Evolutionary conservation across 176 grass and related monocot genomes (phyloP).

Genomic region (Olyra latifolia): DNA sequence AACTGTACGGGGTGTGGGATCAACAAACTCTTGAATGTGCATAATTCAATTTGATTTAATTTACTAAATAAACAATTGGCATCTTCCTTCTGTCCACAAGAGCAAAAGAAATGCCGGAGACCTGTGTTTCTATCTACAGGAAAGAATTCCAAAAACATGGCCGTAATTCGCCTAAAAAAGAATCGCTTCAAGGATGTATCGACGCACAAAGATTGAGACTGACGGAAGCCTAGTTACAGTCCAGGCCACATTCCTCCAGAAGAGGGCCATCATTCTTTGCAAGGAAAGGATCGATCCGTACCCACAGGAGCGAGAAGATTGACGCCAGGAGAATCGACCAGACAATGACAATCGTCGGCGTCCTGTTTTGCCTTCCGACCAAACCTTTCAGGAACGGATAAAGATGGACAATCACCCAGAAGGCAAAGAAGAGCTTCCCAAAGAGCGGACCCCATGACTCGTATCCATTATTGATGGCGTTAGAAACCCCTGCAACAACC

Average conservation of each 20-base stretch:
- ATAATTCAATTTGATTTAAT: slow-evolving; percentile 31
- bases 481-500: slow-evolving; percentile 65
- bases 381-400: slow-evolving; percentile 82
- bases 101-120: neutral
- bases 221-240: slow-evolving; percentile 44
- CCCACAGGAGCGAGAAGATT: slow-evolving; percentile 70
- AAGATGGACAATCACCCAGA: slow-evolving; percentile 77
- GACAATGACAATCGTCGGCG: slow-evolving; percentile 68
- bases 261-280: slow-evolving; percentile 59
- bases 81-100: neutral
- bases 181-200: neutral
- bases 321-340: slow-evolving; percentile 80
- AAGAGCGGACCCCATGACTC: slow-evolving; percentile 76
- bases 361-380: slow-evolving; percentile 67
- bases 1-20: neutral
- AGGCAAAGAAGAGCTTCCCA: slow-evolving; percentile 77
- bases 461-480: slow-evolving; percentile 72
- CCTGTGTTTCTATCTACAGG: slow-evolving; percentile 51
- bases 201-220: neutral
- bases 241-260: slow-evolving; percentile 71
- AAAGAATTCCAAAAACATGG: slow-evolving; percentile 41
- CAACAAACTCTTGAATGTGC: slow-evolving; percentile 31
- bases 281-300: slow-evolving; percentile 63
- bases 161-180: neutral
- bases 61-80: slow-evolving; percentile 34